Conservation (phyloP, 768 basidiomycete species). For the Calvatia gigantea region DNA sequence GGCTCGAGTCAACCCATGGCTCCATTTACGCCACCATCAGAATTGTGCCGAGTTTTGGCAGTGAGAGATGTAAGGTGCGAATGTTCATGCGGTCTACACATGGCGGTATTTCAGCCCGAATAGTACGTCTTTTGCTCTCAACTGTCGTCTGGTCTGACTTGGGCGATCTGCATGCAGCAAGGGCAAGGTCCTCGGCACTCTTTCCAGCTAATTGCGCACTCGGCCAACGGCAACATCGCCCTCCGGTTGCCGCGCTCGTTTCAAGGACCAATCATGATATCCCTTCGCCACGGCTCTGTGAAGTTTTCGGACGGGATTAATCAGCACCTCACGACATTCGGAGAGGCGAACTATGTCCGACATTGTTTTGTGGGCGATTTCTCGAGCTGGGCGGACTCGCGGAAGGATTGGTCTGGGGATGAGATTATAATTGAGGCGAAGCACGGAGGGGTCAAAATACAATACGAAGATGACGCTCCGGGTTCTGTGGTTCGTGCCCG, state of each 20-base stretch:
- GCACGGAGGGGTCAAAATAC: conserved; percentile 34
- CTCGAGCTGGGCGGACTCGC: conserved; percentile 21
- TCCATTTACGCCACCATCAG: conserved; percentile 22
- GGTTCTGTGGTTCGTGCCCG: conserved; percentile 22
- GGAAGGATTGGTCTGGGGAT: conserved; percentile 35
- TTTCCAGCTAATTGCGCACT: conserved; percentile 21
- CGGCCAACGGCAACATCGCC: conserved; percentile 29
- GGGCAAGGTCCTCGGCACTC: conserved; percentile 17
- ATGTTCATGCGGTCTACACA: conserved; percentile 26
- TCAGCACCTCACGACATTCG: conserved; percentile 27
- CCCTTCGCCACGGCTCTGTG: conserved; percentile 28
- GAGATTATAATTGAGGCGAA: conserved; percentile 32
- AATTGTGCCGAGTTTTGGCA: conserved; percentile 10
- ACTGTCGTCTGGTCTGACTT: neutral
- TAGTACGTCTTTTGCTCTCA: conserved; percentile 18
- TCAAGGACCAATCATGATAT: conserved; percentile 33
- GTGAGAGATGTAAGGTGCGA: conserved; percentile 16
- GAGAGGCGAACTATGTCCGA: conserved; percentile 26
- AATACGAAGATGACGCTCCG: conserved; percentile 32
- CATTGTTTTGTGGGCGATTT: conserved; percentile 43
- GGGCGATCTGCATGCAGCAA: neutral
- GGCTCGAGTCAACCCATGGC: conserved; percentile 27
- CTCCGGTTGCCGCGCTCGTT: conserved; percentile 38
- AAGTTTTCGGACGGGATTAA: conserved; percentile 31
- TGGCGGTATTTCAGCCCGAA: conserved; percentile 25